Percentiles rank a stretch among this genome's conserved stretches.
Conservation (phyloP, 768 basidiomycete genomes). For the Termitomyces sp. region DNA sequence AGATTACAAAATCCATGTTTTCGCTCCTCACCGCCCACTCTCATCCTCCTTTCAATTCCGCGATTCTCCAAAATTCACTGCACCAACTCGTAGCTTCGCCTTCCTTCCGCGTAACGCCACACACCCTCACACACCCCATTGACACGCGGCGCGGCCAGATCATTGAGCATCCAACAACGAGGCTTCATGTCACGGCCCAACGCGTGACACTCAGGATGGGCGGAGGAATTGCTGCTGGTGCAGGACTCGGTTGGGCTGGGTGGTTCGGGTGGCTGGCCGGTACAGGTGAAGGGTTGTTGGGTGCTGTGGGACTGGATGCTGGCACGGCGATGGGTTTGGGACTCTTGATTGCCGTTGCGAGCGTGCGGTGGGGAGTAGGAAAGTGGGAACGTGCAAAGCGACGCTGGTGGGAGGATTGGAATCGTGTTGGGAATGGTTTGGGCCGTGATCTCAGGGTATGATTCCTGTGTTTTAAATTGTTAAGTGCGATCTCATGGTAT, state of each 20-base stretch:
- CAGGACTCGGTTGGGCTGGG: conserved; percentile 58
- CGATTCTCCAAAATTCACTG: conserved; percentile 58
- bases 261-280: conserved; percentile 52
- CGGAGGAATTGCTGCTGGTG: conserved; percentile 46
- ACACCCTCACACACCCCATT: conserved; percentile 51
- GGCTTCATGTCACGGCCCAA: conserved; percentile 67
- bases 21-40: conserved; percentile 38
- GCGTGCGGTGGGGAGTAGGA: conserved; percentile 62
- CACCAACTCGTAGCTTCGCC: conserved; percentile 51
- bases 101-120: conserved; percentile 41
- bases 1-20: conserved; percentile 40
- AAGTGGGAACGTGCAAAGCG: conserved; percentile 68
- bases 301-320: conserved; percentile 44
- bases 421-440: conserved; percentile 59
- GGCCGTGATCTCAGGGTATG: conserved; percentile 63
- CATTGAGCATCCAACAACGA: conserved; percentile 50
- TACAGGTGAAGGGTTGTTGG: conserved; percentile 37
- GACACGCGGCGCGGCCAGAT: conserved; percentile 52
- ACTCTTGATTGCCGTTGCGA: conserved; percentile 44
- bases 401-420: conserved; percentile 69
- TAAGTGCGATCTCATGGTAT: conserved; percentile 3
- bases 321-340: conserved; percentile 62
- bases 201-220: conserved; percentile 50
- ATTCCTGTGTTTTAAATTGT: not conserved
- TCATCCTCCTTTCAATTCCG: conserved; percentile 43